phyloP scores from a whole-genome alignment of 2,329 filamentous ascomycete species.

The Teratosphaeria nubilosa region DNA sequence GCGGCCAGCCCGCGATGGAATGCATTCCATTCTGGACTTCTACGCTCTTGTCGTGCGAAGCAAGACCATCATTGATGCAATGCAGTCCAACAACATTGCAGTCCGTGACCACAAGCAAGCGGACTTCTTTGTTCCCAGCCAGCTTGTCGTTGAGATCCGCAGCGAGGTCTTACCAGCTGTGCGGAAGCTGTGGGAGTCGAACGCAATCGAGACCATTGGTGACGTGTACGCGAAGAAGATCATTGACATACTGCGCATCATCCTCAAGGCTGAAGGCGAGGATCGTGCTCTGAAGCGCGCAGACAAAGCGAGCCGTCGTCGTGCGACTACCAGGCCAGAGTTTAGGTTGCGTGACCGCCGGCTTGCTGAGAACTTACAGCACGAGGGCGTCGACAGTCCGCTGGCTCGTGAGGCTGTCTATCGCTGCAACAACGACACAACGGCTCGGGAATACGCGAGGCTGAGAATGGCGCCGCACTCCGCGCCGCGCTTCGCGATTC shows the following conservation, averaged over 20 bases:
- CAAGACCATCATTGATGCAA: constrained; percentile 71
- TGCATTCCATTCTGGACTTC: constrained; percentile 77
- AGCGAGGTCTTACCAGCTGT: constrained; percentile 68
- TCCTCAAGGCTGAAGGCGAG: constrained; percentile 71
- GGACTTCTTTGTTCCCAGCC: constrained; percentile 56
- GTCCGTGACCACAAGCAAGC: constrained; percentile 34
- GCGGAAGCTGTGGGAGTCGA: constrained; percentile 72
- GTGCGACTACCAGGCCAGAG: constrained; percentile 35
- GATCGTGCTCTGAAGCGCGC: constrained; percentile 50
- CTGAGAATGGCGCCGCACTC: constrained; percentile 23
- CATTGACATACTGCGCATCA: constrained; percentile 71
- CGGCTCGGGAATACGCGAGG: constrained; percentile 65
- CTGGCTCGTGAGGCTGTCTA: constrained; percentile 72
- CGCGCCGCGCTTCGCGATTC: constrained; percentile 21
- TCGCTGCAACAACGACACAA: constrained; percentile 58
- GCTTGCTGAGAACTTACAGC: constrained; percentile 1
- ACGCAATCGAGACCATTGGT: constrained; percentile 70
- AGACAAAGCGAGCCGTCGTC: constrained; percentile 46
- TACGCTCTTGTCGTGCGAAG: constrained; percentile 67
- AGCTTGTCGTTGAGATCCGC: constrained; percentile 80
- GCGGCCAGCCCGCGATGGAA: constrained; percentile 22
- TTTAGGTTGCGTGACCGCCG: constrained; percentile 40
- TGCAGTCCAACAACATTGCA: constrained; percentile 49
- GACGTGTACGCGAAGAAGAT: constrained; percentile 67
- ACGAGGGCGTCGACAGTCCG: constrained; percentile 42